These are phyloP conservation scores for Solanum ahanhuiri DNA, from an alignment of 257 asterid genomes.

Conservation along the genomic window DNA sequence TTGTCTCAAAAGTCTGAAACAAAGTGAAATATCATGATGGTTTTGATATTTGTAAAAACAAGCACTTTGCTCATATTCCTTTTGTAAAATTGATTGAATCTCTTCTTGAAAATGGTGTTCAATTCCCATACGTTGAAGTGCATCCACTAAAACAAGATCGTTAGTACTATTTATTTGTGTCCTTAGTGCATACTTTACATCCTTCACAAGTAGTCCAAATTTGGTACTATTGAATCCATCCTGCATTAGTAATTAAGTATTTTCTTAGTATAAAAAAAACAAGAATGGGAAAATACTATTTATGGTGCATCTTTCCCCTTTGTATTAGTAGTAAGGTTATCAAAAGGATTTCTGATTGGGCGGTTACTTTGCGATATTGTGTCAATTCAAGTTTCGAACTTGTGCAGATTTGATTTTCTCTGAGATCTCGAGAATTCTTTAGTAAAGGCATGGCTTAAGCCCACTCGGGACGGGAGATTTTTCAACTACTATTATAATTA, in stretches of 20 bases:
- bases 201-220: slow-evolving; percentile 1
- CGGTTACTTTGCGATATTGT: too few species aligned
- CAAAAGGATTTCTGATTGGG: too few species aligned
- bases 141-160: slow-evolving; percentile 17
- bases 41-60: not conserved
- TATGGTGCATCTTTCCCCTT: too few species aligned
- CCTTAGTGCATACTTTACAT: slow-evolving; percentile 4
- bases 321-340: too few species aligned
- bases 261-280: too few species aligned
- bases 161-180: not conserved
- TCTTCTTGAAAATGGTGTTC: slow-evolving; percentile 20
- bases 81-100: slow-evolving; percentile 9
- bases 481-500: too few species aligned
- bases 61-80: not conserved
- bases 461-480: too few species aligned
- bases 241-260: slow-evolving; percentile 5
- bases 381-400: too few species aligned
- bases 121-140: slow-evolving; percentile 25
- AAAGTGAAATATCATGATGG: slow-evolving; percentile 21
- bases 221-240: not conserved
- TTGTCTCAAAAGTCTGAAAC: slow-evolving; percentile 37
- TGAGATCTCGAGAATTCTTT: too few species aligned
- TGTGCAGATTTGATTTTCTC: too few species aligned
- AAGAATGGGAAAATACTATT: too few species aligned
- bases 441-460: too few species aligned